Conservation (phyloP, 2,329 filamentous ascomycete genomes). For the Colletotrichum coccodes region DNA sequence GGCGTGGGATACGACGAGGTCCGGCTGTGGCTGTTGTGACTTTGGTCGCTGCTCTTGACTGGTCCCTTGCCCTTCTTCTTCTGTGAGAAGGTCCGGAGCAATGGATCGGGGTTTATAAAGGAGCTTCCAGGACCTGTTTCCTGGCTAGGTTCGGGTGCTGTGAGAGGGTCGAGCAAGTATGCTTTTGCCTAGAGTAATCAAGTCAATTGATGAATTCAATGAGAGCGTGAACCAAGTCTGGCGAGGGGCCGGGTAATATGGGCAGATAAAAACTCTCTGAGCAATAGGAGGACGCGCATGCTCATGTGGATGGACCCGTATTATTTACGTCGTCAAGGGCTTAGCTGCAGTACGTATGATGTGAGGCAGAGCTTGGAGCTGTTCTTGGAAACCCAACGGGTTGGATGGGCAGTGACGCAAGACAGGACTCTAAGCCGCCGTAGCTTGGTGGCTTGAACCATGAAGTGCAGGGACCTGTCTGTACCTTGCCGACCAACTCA, state of each 20-base stretch:
- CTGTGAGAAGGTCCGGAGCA: constrained; percentile 36
- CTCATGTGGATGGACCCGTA: constrained; percentile 28
- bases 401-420: constrained; percentile 32
- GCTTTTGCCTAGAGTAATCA: constrained; percentile 63
- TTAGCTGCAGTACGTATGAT: constrained; percentile 28
- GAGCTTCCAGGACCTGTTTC: constrained; percentile 73
- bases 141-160: constrained; percentile 72
- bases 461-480: constrained; percentile 13
- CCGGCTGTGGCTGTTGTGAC: constrained; percentile 17
- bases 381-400: constrained; percentile 29
- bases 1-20: constrained; percentile 53
- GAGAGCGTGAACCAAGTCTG: neutral
- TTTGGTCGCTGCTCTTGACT: constrained; percentile 1
- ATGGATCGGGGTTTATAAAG: constrained; percentile 52
- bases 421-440: constrained; percentile 21
- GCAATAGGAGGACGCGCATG: constrained; percentile 19
- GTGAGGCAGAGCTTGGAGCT: constrained; percentile 20
- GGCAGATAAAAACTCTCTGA: constrained; percentile 2
- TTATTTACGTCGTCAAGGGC: constrained; percentile 35
- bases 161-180: constrained; percentile 77
- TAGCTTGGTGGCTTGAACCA: constrained; percentile 24
- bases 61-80: constrained; percentile 36
- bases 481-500: constrained; percentile 21
- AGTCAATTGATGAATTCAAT: constrained; percentile 10
- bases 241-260: neutral